Evolutionary conservation across 1,139 yeast species (phyloP).

Genomic region (Geotrichum histeridarum): DNA sequence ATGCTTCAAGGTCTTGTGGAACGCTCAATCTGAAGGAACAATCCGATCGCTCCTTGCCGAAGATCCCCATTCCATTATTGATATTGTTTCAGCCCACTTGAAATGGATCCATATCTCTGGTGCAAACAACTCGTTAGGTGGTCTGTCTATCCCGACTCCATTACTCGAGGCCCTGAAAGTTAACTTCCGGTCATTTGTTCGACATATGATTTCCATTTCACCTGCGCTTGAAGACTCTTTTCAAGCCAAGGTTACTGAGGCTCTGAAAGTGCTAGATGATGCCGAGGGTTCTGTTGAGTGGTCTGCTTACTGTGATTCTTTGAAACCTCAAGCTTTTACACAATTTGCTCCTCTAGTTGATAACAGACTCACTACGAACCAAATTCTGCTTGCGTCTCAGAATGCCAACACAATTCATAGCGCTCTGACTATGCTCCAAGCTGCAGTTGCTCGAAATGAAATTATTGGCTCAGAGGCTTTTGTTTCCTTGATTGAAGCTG

Average conservation of each 20-base stretch:
- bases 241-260: conserved; percentile 7
- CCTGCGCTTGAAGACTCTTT: conserved; percentile 12
- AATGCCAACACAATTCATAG: conserved; percentile 7
- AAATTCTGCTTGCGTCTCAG: conserved; percentile 28
- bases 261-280: conserved; percentile 10
- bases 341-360: not conserved
- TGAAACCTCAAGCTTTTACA: not conserved
- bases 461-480: conserved; percentile 28
- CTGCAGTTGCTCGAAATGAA: conserved; percentile 23
- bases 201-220: conserved; percentile 18
- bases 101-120: conserved; percentile 27
- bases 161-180: conserved; percentile 20
- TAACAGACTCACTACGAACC: conserved; percentile 18
- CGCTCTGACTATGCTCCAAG: conserved; percentile 25
- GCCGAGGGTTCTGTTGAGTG: conserved; percentile 7
- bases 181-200: conserved; percentile 23
- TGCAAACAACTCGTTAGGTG: conserved; percentile 24
- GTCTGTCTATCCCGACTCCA: conserved; percentile 26
- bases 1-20: conserved; percentile 26
- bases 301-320: conserved; percentile 7
- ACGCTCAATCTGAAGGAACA: conserved; percentile 11
- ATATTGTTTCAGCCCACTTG: conserved; percentile 24
- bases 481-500: conserved; percentile 26
- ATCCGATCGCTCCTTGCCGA: not conserved
- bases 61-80: conserved; percentile 19